phyloP scores from a whole-genome alignment of 352 stramenopile genomes.

The Pythium monospermum region DNA sequence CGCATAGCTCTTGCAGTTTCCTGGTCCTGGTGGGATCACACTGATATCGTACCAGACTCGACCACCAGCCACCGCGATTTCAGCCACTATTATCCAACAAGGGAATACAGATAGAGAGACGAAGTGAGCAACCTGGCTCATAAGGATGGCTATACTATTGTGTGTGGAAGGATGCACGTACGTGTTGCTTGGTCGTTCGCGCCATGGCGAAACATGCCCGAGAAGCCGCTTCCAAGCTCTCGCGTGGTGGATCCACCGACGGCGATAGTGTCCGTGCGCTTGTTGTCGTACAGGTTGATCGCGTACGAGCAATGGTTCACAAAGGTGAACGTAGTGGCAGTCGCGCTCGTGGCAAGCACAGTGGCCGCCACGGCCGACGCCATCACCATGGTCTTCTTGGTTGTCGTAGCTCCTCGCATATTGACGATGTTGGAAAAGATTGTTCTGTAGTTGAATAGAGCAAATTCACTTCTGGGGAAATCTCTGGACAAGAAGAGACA shows the following conservation, averaged over 20 bases:
- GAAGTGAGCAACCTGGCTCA: too few relatives aligned
- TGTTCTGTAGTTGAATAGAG: too few relatives aligned
- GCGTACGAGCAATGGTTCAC: slow-evolving; percentile 42
- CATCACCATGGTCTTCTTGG: slow-evolving; percentile 29
- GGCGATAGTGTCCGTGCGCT: slow-evolving; percentile 30
- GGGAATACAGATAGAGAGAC: neutral
- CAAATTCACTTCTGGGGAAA: too few relatives aligned
- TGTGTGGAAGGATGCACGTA: slow-evolving; percentile 21
- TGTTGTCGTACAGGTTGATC: slow-evolving; percentile 61
- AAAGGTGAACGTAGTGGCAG: slow-evolving; percentile 38
- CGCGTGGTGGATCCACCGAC: slow-evolving; percentile 28
- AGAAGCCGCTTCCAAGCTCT: slow-evolving; percentile 24
- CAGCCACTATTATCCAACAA: slow-evolving; percentile 20
- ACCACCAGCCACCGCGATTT: slow-evolving; percentile 17
- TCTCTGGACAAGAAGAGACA: too few relatives aligned
- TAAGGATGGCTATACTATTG: too few relatives aligned
- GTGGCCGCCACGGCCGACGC: slow-evolving; percentile 28
- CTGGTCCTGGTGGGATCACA: slow-evolving; percentile 48
- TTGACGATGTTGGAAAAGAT: too few relatives aligned
- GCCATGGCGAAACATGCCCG: slow-evolving; percentile 46
- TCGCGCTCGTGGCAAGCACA: slow-evolving; percentile 24
- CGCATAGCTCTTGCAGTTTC: slow-evolving; percentile 31
- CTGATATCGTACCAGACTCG: slow-evolving; percentile 56
- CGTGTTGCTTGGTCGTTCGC: slow-evolving; percentile 30
- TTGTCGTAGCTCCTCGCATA: slow-evolving; percentile 6